These are phyloP conservation scores for Blepharisma stoltei DNA, from an alignment of 73 alveolate genomes.

Conservation along the genomic window DNA sequence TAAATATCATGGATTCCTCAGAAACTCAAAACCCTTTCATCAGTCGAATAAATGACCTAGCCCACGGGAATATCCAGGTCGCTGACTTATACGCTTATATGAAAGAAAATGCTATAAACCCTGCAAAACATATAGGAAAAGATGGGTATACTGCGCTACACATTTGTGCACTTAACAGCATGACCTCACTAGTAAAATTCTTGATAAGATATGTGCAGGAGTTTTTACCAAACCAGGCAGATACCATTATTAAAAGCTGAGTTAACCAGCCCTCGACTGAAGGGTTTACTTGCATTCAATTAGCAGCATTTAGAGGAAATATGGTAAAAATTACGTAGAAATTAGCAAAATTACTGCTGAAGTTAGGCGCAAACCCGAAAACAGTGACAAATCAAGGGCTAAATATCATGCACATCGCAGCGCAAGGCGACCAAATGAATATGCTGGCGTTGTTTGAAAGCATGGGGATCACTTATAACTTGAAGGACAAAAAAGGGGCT, in stretches of 20 bases:
- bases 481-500: slow-evolving; percentile 33
- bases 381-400: slow-evolving; percentile 79
- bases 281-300: slow-evolving; percentile 85
- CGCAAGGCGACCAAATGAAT: slow-evolving; percentile 85
- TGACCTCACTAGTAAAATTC: background rate
- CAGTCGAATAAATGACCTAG: no score
- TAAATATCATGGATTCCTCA: no score
- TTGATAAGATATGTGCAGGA: slow-evolving; percentile 2
- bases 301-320: slow-evolving; percentile 88
- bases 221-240: background rate
- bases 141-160: slow-evolving; percentile 23
- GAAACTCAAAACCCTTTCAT: no score
- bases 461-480: slow-evolving; percentile 17
- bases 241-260: slow-evolving; percentile 15
- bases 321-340: slow-evolving; percentile 28
- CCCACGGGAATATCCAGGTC: no score
- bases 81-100: no score
- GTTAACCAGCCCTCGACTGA: slow-evolving; percentile 46
- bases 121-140: background rate
- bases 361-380: slow-evolving; percentile 70
- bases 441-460: slow-evolving; percentile 55
- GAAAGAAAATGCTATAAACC: no score
- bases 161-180: background rate
- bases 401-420: slow-evolving; percentile 87
- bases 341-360: slow-evolving; percentile 56